Conservation (phyloP, 805 yeast genomes). For the Kregervanrija delftensis region DNA sequence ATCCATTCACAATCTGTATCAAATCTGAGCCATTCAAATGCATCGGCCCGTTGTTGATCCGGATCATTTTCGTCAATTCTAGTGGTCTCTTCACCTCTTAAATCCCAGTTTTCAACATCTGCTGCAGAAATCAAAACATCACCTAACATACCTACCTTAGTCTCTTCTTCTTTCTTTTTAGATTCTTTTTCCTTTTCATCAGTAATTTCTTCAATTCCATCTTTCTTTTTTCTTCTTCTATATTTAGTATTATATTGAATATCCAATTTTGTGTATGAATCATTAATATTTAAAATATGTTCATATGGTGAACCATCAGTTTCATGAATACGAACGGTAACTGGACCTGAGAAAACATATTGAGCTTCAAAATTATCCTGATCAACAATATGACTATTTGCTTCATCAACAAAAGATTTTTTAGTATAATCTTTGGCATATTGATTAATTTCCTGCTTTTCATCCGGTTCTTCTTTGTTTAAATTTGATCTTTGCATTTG, state of each 20-base stretch:
- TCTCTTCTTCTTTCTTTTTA: slow-evolving; percentile 21
- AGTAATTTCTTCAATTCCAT: slow-evolving; percentile 30
- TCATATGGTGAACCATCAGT: slow-evolving; percentile 99
- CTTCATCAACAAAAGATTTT: slow-evolving; percentile 39
- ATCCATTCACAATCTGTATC: slow-evolving; percentile 99
- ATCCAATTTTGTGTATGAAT: slow-evolving; percentile 77
- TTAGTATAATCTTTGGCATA: slow-evolving; percentile 16
- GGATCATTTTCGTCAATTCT: slow-evolving; percentile 39
- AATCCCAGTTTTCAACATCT: slow-evolving; percentile 66
- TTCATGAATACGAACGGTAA: slow-evolving; percentile 95
- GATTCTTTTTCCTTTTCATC: slow-evolving; percentile 18
- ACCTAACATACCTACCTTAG: slow-evolving; percentile 49
- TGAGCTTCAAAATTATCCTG: slow-evolving; percentile 37
- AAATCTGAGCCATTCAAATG: slow-evolving; percentile 96
- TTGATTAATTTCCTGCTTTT: slow-evolving; percentile 3
- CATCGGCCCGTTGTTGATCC: slow-evolving; percentile 46
- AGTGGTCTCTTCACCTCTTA: slow-evolving; percentile 33
- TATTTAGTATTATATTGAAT: slow-evolving; percentile 94
- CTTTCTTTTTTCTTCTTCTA: slow-evolving; percentile 68
- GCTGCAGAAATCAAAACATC: slow-evolving; percentile 58
- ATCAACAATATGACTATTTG: slow-evolving; percentile 34
- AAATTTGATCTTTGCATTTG: slow-evolving; percentile 69
- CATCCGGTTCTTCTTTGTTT: slow-evolving; percentile 14
- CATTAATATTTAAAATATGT: slow-evolving; percentile 89
- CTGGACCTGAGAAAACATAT: slow-evolving; percentile 79